Base-by-base conservation (phyloP, 306 rosid species). In the Hippophae tibetana region DNA sequence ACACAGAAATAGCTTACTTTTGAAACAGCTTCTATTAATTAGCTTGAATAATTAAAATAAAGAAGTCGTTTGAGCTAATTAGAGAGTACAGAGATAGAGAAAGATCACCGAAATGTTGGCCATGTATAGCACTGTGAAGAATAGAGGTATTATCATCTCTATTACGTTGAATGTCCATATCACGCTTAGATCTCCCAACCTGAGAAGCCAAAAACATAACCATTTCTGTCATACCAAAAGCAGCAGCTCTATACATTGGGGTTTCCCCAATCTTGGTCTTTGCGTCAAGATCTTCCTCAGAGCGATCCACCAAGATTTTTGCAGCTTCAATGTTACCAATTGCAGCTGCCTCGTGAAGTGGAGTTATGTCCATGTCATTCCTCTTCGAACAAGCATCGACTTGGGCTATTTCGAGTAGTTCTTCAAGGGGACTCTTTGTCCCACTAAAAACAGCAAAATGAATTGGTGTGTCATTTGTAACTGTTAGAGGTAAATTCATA, bases 241-340 rank as follows among this genome's bases (percentile, higher is more conserved):
- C 56, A 13, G 55, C 76, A 1, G 76, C 71, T 9, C 40, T 60
- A 42, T 6, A 60, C 47, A 72, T 6, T 6, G 71, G 71, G 13
- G 76, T 65, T 72, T 72, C 76, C 1, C 67, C 71, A 0, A 13
- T 5, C 1, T 5, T 8, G 9, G 65, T 72, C 23, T 1, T 10
- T 5, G 5, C 12, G 9, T 13, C 5, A 0, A 71, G 51, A 40
- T 63, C 45, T 0, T 10, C 40, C 49, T 5, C 47, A 0, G 26
- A 42, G 7, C 8, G 0, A 7, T 1, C 0, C 48, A 62, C 38
- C 10, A 67, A 50, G 44, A 51, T 5, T 13, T 11, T 0, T 1
- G 64, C 66, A 8, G 72, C 72, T 0, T 13, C 54, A 18, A 26
- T 3, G 27, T 57, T 52, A 27, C 69, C 73, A 1, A 23, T 6